phyloP scores from a whole-genome alignment of 1,139 yeast genomes.

The Kurtzmaniella quercitrusa region DNA sequence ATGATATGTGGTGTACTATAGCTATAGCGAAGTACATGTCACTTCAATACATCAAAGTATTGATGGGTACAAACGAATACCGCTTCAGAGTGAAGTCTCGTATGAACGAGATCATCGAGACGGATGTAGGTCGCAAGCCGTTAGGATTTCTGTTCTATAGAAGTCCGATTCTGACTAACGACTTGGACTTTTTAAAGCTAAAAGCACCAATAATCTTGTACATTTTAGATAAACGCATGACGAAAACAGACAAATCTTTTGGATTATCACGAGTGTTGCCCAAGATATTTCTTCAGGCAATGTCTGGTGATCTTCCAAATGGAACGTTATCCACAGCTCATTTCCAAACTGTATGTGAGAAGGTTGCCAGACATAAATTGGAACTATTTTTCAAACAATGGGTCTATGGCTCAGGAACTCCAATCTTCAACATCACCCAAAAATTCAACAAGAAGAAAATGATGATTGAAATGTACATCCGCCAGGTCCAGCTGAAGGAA shows the following conservation, averaged over 20 bases:
- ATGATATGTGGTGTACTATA: constrained; percentile 88
- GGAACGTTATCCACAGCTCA: constrained; percentile 79
- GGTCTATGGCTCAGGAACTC: constrained; percentile 89
- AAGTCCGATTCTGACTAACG: constrained; percentile 62
- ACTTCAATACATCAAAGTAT: constrained; percentile 56
- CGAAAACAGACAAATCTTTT: constrained; percentile 90
- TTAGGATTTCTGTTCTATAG: constrained; percentile 63
- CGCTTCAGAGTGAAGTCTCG: constrained; percentile 63
- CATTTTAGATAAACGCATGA: constrained; percentile 87
- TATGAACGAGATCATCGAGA: constrained; percentile 62
- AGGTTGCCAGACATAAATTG: constrained; percentile 82
- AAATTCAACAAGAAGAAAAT: constrained; percentile 90
- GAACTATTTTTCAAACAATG: constrained; percentile 88
- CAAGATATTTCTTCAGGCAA: constrained; percentile 84
- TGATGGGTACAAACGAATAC: constrained; percentile 84
- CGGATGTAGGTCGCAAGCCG: constrained; percentile 74
- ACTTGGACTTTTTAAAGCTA: constrained; percentile 60
- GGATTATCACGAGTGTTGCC: constrained; percentile 92
- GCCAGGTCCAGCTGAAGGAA: constrained; percentile 80
- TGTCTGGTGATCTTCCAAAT: constrained; percentile 87
- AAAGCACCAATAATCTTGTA: constrained; percentile 85
- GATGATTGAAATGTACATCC: constrained; percentile 89
- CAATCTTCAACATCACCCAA: constrained; percentile 83
- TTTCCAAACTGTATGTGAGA: constrained; percentile 89
- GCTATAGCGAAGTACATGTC: constrained; percentile 89